These are phyloP conservation scores for Clonostachys byssicola DNA, from an alignment of 2,329 filamentous ascomycete genomes.

Conservation along the genomic window DNA sequence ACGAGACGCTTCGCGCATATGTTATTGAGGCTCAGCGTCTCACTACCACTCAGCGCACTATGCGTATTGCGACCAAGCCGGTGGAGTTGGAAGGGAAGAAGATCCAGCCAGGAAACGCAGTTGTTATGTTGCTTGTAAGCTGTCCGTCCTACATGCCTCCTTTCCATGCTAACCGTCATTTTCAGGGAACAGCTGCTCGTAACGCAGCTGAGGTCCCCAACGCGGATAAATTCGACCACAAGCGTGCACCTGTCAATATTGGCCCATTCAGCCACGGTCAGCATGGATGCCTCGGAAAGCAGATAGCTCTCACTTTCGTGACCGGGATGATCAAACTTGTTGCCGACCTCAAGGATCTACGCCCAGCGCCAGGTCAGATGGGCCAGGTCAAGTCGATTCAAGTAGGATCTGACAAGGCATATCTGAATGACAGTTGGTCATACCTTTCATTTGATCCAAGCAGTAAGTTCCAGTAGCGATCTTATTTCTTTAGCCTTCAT, in stretches of 20 bases:
- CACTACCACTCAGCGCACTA: constrained; percentile 30
- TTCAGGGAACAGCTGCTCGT: constrained; percentile 28
- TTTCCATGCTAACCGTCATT: constrained; percentile 4
- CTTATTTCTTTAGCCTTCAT: constrained; percentile 2
- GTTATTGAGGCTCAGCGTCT: constrained; percentile 34
- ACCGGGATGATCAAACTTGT: constrained; percentile 34
- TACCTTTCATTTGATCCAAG: constrained; percentile 36
- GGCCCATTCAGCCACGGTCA: constrained; percentile 39
- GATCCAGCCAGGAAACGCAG: constrained; percentile 30
- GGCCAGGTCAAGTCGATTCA: constrained; percentile 37
- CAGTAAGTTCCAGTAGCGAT: constrained; percentile 24
- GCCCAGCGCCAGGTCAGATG: constrained; percentile 38
- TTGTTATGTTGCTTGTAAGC: constrained; percentile 34
- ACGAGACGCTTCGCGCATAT: constrained; percentile 25
- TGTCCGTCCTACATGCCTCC: too few species aligned
- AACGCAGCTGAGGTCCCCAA: constrained; percentile 28
- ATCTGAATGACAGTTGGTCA: constrained; percentile 43
- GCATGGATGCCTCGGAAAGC: constrained; percentile 38
- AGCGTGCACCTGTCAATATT: constrained; percentile 31
- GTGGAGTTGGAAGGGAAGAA: constrained; percentile 28
- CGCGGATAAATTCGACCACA: constrained; percentile 33
- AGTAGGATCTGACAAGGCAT: constrained; percentile 30
- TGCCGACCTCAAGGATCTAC: constrained; percentile 36
- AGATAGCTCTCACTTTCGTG: constrained; percentile 33
- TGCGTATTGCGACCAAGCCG: constrained; percentile 24